phyloP scores from a whole-genome alignment of 2,329 filamentous ascomycete species.

The Penicillium concentricum region DNA sequence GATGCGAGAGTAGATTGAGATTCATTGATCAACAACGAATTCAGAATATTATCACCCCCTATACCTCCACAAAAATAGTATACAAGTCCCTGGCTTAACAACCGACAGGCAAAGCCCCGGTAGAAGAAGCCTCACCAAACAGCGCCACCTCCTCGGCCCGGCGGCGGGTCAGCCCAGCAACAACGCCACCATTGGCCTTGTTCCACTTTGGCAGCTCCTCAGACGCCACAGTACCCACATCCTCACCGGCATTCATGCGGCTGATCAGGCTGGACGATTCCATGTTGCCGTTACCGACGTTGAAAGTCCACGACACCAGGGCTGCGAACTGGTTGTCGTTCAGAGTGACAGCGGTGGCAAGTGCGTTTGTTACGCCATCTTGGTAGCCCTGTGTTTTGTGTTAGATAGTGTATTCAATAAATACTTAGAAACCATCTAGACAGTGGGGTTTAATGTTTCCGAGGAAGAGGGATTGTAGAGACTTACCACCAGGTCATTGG shows the following conservation, averaged over 20 bases:
- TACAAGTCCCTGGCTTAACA: background rate
- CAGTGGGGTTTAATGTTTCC: background rate
- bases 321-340: constrained; percentile 56
- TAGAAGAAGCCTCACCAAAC: constrained; percentile 25
- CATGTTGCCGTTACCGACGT: constrained; percentile 48
- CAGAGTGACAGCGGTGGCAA: constrained; percentile 37
- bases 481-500: constrained; percentile 36
- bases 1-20: too few species aligned
- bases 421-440: background rate
- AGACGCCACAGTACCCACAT: constrained; percentile 42
- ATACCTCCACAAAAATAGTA: background rate
- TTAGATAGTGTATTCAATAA: background rate
- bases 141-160: constrained; percentile 49
- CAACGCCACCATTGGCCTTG: constrained; percentile 40
- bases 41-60: background rate
- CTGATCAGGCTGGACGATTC: constrained; percentile 43
- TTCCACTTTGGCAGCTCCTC: constrained; percentile 53
- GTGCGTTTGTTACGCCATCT: constrained; percentile 42
- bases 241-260: constrained; percentile 48
- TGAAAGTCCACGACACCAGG: constrained; percentile 54
- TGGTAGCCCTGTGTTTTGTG: constrained; percentile 28
- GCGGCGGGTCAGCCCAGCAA: constrained; percentile 45
- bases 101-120: background rate
- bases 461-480: background rate
- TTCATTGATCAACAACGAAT: background rate